Evolutionary conservation across 768 basidiomycete species (phyloP), one percentile per base, ranked within the genome.

Genomic region (Saitozyma sp.): DNA sequence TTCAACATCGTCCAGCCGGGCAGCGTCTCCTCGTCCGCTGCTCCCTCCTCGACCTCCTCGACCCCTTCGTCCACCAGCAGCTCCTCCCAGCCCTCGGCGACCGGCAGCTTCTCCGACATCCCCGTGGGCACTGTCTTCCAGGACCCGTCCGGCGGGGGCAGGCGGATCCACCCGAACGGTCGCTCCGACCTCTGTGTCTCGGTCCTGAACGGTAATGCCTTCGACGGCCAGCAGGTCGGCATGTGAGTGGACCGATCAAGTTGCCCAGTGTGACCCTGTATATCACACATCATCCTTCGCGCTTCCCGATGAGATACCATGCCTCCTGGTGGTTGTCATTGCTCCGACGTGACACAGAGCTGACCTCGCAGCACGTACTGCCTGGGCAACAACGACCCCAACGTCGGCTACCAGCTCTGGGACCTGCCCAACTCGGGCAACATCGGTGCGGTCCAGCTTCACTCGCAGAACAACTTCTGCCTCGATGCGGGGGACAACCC

Each of bases 171-270:
- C 43, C 64, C 59, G 19, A 42, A 55, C 20, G 63, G 63, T 39
- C 16, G 64, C 19, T n/a, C 10, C 16, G 64, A 65, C 50, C 61
- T 69, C n/a, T 69, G 67, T 48, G 57, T 62, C 19, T 60, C 58
- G 8, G 54, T 62, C 46, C 11, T 63, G 17, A 61, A 60, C 19
- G 66, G 66, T 13, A 54, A 64, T 20, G 63, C 63, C 16, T 45
- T 43, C n/a, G 52, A 59, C 38, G 66, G 66, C 10, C 61, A 50
- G 16, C 49, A 38, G 3, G 59, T 64, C 9, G 59, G 51, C 5
- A 54, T 68, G 63, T 68, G 49, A 53, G 67, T 61, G n/a, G 11
- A 37, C 39, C 57, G 14, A 17, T 6, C 46, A 14, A 3, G 6
- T 6, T 14, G 14, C 17, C 46, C 46, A 14, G 19, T 48, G 19